Evolutionary conservation across 495 filamentous ascomycete species (phyloP), one percentile per base, ranked within the genome.

Genomic region (Penicillium roqueforti): DNA sequence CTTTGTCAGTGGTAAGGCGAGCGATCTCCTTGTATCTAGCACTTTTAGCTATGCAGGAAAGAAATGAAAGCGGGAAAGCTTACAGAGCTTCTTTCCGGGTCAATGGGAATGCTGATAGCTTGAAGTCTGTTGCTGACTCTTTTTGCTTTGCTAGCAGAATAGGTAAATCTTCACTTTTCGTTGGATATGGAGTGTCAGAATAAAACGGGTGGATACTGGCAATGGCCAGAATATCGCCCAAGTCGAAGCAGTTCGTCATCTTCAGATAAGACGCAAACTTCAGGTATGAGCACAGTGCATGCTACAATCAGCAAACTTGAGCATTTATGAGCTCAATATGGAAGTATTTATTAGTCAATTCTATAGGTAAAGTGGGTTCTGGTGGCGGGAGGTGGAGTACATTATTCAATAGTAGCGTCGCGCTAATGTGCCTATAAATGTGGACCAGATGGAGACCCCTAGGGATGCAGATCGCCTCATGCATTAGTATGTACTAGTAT

Each of bases 1-100:
- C 53, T 14, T 25, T 50, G 43, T 68, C 68, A 31, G 57, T 32
- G 3, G 55, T 39, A 6, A 70, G 55, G 14, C 68, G 43, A 18
- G 51, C 53, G 39, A 70, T 53, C 37, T 40, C 37, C 37, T 40
- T 19, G 37, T 40, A 40, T 6, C 37, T 40, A 19, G 13, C 7
- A 19, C 1, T 19, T 16, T 40, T 19, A 40, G 37, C 16, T 9
- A 40, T 10, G 16, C 16, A 40, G 37, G 34, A 37, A 1, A 6
- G 37, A 7, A 40, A 40, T 20, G 34, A 40, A 48, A 34, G 29
- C 16, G 32, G 18, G 22, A 23, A 13, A 36, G 16, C 46, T 36
- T 37, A 48, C 46, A 48, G 18, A 3, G 16, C 28, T 9, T 48
- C 32, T 48, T 48, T 48, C 32, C 46, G 26, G 14, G 37, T 40